Conservation (phyloP, 2,329 filamentous ascomycete genomes). For the Trichophyton mentagrophytes region DNA sequence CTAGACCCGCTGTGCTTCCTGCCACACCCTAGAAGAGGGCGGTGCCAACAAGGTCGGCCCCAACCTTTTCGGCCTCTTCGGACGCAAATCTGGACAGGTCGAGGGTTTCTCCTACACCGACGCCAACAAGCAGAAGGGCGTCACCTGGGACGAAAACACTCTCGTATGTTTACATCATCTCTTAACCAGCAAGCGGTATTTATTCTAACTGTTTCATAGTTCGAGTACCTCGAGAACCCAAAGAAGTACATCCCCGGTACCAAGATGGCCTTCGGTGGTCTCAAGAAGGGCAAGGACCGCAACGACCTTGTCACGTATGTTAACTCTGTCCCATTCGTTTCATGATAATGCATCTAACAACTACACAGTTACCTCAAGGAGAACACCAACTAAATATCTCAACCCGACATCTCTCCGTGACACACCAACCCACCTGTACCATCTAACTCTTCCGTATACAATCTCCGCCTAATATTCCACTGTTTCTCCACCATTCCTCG, state of each 20-base stretch:
- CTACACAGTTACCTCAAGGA: constrained; percentile 8
- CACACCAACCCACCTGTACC: constrained; percentile 5
- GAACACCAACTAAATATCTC: constrained; percentile 9
- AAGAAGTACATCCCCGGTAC: constrained; percentile 99
- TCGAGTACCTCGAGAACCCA: constrained; percentile 98
- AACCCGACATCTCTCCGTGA: neutral
- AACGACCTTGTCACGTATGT: constrained; percentile 96
- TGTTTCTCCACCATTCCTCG: neutral
- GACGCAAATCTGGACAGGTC: constrained; percentile 83
- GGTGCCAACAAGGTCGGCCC: constrained; percentile 98
- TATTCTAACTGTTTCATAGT: constrained; percentile 40
- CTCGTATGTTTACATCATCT: constrained; percentile 46
- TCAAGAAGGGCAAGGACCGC: constrained; percentile 99
- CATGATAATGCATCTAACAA: neutral
- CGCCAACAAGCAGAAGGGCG: constrained; percentile 95
- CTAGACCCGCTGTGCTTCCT: constrained; percentile 86
- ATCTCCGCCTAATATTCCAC: neutral
- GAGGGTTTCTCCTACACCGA: constrained; percentile 96
- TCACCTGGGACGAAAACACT: constrained; percentile 74
- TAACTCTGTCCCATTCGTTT: neutral
- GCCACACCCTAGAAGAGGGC: constrained; percentile 84
- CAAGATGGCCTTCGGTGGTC: constrained; percentile 99
- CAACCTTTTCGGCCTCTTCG: constrained; percentile 92
- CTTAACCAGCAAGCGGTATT: constrained; percentile 12
- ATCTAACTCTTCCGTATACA: neutral